These are phyloP conservation scores for Aspergillus baeticus DNA, from an alignment of 495 filamentous ascomycete species.

Conservation along the genomic window DNA sequence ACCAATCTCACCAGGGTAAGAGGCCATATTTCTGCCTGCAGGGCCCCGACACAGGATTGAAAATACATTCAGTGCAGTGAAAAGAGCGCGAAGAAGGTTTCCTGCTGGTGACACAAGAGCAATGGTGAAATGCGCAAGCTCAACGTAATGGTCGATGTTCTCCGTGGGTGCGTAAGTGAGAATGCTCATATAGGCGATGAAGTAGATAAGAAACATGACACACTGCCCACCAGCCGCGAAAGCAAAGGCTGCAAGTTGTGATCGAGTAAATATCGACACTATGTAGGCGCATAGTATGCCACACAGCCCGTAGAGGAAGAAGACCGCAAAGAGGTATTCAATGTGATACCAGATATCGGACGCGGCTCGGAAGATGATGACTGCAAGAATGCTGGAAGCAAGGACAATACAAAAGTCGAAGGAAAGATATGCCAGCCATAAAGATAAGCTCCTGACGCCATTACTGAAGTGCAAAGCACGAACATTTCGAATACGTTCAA, in stretches of 20 bases:
- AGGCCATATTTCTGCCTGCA: conserved; percentile 50
- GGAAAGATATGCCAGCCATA: conserved; percentile 74
- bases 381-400: conserved; percentile 53
- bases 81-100: conserved; percentile 65
- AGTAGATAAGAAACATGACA: conserved; percentile 73
- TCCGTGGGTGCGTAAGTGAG: conserved; percentile 64
- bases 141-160: conserved; percentile 56
- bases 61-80: conserved; percentile 77
- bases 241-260: conserved; percentile 72
- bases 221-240: conserved; percentile 71
- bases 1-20: conserved; percentile 67
- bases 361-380: conserved; percentile 60
- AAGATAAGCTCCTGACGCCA: conserved; percentile 66
- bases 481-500: conserved; percentile 74
- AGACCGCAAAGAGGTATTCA: conserved; percentile 73
- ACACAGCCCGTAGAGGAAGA: conserved; percentile 72
- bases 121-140: conserved; percentile 66
- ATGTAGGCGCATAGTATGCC: conserved; percentile 71
- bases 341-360: conserved; percentile 69
- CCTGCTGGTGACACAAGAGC: conserved; percentile 66
- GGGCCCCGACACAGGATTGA: conserved; percentile 58
- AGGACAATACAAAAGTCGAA: conserved; percentile 78
- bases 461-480: conserved; percentile 85
- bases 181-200: conserved; percentile 68
- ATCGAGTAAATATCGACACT: conserved; percentile 65